Evolutionary conservation across 148 eudicot species (phyloP), one percentile per base, ranked within the genome.

Genomic region (Vaccinium myrtillus): DNA sequence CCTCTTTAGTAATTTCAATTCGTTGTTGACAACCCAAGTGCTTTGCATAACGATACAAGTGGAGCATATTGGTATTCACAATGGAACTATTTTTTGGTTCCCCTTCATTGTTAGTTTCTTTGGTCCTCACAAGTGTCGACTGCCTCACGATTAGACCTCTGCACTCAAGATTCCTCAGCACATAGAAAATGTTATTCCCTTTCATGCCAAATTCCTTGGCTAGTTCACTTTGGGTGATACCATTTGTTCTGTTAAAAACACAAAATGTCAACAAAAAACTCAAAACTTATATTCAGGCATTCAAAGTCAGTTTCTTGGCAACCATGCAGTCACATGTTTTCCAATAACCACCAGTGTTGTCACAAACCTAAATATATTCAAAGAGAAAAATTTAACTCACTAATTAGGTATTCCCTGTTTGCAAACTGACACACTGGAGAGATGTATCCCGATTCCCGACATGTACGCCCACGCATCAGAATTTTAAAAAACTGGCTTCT

Each of bases 131-230:
- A 79, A 97, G 87, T 50, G 98, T 92, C 71, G 93, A 89, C 59
- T 94, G 98, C 87, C 98, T 93, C 74, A 87, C 92, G 86, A 97
- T 91, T 90, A 95, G 88, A 43, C 99, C 99, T 87, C 94, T 90
- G 73, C 89, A 88, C 86, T 97, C 98, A 78, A 97, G 98, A 81
- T 89, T 91, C 89, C 87, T 93, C 86, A 95, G 81, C 80, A 89
- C 87, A 82, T 93, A 97, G 89, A 92, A 95, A 81, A 97, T 89
- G 56, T 92, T 90, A 87, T 94, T 97, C 18, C 91, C 88, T 77
- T 90, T 85, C 51, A 90, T 89, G 32, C 90, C 91, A 65, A 94
- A 88, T 87, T 94, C 98, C 89, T 94, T 94, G 74, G 91, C 88
- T 65, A 95, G 95, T 86, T 97, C 94, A 89, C 84, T 88, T 87